phyloP scores from a whole-genome alignment of 805 yeast genomes.

The Sugiyamaella boreocaroliniensis region DNA sequence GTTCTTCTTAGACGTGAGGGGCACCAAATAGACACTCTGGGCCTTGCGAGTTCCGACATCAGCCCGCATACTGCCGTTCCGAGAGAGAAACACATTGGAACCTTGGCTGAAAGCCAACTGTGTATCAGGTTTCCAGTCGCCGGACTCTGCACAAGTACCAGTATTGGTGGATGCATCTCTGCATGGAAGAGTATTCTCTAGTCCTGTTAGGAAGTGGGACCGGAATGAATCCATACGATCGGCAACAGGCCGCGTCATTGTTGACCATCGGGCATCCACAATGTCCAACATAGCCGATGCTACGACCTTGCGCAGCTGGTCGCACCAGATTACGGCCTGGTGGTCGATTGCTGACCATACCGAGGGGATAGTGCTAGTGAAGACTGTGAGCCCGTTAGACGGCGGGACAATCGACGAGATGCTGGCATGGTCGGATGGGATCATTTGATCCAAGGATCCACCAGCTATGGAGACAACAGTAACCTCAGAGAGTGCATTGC shows the following conservation, averaged over 20 bases:
- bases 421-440: constrained; percentile 88
- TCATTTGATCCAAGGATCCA: constrained; percentile 66
- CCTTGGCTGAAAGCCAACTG: constrained; percentile 12
- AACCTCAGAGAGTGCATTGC: constrained; percentile 46
- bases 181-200: constrained; percentile 14
- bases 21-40: constrained; percentile 1
- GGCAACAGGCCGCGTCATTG: constrained; percentile 42
- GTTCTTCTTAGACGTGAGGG: not conserved
- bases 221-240: constrained; percentile 56
- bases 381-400: constrained; percentile 72
- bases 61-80: constrained; percentile 2
- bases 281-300: constrained; percentile 55
- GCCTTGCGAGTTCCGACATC: constrained; percentile 2
- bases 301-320: constrained; percentile 63
- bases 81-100: constrained; percentile 12
- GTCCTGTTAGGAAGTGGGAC: constrained; percentile 32
- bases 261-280: constrained; percentile 42
- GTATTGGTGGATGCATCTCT: not conserved
- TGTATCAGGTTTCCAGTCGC: constrained; percentile 18
- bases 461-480: constrained; percentile 84
- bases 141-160: not conserved
- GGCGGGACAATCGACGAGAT: constrained; percentile 65
- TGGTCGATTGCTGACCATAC: constrained; percentile 96
- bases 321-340: constrained; percentile 94
- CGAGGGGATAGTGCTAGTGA: constrained; percentile 76